phyloP scores from a whole-genome alignment of 2,329 filamentous ascomycete species.

The Macrophomina pseudophaseolina region DNA sequence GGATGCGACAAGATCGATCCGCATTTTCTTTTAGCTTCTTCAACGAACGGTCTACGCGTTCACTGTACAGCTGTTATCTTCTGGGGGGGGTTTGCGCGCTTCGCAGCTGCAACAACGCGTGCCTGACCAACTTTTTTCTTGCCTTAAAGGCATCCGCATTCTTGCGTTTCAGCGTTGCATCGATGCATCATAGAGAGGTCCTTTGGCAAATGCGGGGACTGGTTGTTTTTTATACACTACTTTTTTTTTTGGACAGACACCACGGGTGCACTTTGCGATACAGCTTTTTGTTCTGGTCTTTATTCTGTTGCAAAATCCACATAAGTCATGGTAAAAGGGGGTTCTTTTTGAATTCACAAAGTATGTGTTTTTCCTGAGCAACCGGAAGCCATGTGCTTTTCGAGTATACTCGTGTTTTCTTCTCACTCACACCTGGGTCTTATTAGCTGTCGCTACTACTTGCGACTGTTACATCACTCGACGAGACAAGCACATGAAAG shows the following conservation, averaged over 20 bases:
- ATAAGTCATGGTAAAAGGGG: constrained; percentile 18
- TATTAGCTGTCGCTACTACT: constrained; percentile 1
- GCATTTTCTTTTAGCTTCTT: constrained; percentile 11
- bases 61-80: constrained; percentile 12
- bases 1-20: constrained; percentile 18
- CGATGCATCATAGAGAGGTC: constrained; percentile 25
- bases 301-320: background rate
- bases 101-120: constrained; percentile 13
- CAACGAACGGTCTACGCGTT: background rate
- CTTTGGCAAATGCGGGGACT: constrained; percentile 4
- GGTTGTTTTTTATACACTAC: constrained; percentile 5
- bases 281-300: constrained; percentile 3
- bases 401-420: background rate
- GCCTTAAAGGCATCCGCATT: constrained; percentile 13
- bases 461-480: background rate
- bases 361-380: background rate
- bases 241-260: constrained; percentile 13
- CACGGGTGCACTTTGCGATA: background rate
- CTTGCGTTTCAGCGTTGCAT: constrained; percentile 26
- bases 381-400: background rate
- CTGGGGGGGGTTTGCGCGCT: constrained; percentile 1
- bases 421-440: background rate
- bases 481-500: background rate
- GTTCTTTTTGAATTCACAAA: background rate
- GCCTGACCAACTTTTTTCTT: constrained; percentile 11